A percentile compares a stretch with the other conserved stretches of the same genome.
phyloP scores from a whole-genome alignment of 2,329 filamentous ascomycete genomes.

The Trichoderma semiorbis region DNA sequence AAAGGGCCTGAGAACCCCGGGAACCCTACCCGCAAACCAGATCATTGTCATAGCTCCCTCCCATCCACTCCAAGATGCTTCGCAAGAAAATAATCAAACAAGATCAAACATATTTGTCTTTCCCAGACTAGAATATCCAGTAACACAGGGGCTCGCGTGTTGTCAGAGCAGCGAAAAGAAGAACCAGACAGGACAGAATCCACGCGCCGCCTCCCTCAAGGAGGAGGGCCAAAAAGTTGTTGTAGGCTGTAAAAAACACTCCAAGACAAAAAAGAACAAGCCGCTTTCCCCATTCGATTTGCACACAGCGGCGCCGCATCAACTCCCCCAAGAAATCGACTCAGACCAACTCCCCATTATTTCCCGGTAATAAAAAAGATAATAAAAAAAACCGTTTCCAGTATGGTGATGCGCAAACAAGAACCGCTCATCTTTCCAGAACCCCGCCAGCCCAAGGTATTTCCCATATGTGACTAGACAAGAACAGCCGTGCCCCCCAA shows the following conservation, averaged over 20 bases:
- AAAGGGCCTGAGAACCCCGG: constrained; percentile 32
- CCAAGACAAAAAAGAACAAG: constrained; percentile 19
- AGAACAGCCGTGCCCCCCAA: constrained; percentile 30
- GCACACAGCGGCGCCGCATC: constrained; percentile 28
- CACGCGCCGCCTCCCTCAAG: constrained; percentile 12
- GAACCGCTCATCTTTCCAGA: constrained; percentile 36
- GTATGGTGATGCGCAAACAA: constrained; percentile 30
- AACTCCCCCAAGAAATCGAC: constrained; percentile 23
- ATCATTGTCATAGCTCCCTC: constrained; percentile 31
- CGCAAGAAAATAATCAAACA: constrained; percentile 23
- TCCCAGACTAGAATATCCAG: constrained; percentile 29
- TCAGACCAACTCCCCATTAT: constrained; percentile 38
- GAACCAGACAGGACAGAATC: constrained; percentile 18
- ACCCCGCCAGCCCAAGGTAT: constrained; percentile 27
- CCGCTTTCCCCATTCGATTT: constrained; percentile 31
- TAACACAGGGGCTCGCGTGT: constrained; percentile 23
- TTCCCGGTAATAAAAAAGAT: constrained; percentile 23
- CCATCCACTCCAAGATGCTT: constrained; percentile 33
- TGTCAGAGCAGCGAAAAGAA: constrained; percentile 21
- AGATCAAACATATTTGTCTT: constrained; percentile 19
- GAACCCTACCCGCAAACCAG: constrained; percentile 31
- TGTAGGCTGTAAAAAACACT: neutral
- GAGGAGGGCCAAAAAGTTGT: neutral
- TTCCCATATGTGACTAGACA: constrained; percentile 39
- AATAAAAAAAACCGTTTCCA: constrained; percentile 28